Percentiles rank a stretch among this genome's conserved stretches.
These are phyloP conservation scores for Allantophomopsis cytisporea DNA, from an alignment of 2,329 filamentous ascomycete genomes.

Conservation along the genomic window DNA sequence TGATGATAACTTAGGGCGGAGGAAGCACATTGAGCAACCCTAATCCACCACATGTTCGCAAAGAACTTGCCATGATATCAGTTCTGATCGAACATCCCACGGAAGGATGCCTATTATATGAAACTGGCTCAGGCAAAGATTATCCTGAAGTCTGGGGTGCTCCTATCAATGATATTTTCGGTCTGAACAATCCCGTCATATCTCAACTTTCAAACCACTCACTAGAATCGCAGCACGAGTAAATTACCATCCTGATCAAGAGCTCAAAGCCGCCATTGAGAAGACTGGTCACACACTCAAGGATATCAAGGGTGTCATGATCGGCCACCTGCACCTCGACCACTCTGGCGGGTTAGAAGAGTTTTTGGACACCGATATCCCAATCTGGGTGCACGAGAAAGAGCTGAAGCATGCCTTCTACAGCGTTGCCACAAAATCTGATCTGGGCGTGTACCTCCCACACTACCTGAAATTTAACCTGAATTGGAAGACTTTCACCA, in stretches of 20 bases:
- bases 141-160: slow-evolving; percentile 14
- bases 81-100: slow-evolving; percentile 1
- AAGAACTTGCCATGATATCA: slow-evolving; percentile 2
- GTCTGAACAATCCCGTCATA: too few relatives aligned
- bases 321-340: slow-evolving; percentile 30
- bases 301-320: slow-evolving; percentile 27
- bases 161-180: slow-evolving; percentile 21
- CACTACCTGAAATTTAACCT: slow-evolving; percentile 19
- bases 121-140: slow-evolving; percentile 3
- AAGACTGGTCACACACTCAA: slow-evolving; percentile 24
- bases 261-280: slow-evolving; percentile 21
- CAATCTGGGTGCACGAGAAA: slow-evolving; percentile 28
- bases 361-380: slow-evolving; percentile 23
- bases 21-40: background rate
- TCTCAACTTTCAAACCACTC: too few relatives aligned
- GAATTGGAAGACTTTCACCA: slow-evolving; percentile 25
- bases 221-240: slow-evolving; percentile 9
- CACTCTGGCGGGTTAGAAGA: slow-evolving; percentile 30
- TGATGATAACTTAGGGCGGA: background rate
- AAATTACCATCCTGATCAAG: slow-evolving; percentile 17
- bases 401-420: slow-evolving; percentile 29
- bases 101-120: slow-evolving; percentile 1
- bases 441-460: slow-evolving; percentile 21
- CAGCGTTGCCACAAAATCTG: slow-evolving; percentile 22
- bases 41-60: background rate